phyloP scores from a whole-genome alignment of 495 filamentous ascomycete genomes.

The Parathielavia hyrcaniae region DNA sequence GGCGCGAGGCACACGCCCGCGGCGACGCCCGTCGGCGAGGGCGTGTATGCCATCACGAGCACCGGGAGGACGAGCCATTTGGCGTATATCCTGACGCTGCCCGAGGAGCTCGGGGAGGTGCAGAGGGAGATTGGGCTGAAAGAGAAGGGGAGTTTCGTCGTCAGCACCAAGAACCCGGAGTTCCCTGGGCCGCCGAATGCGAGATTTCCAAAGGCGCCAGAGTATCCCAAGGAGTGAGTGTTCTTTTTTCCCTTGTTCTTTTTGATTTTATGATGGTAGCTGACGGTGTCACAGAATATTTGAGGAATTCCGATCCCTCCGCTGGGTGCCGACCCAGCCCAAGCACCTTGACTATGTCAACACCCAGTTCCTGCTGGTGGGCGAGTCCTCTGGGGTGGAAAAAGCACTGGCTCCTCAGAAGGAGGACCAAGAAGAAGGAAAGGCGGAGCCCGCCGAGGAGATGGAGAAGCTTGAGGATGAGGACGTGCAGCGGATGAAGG shows the following conservation, averaged over 20 bases:
- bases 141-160: conserved; percentile 67
- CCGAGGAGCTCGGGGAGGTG: conserved; percentile 59
- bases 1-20: conserved; percentile 66
- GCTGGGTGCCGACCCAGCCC: conserved; percentile 69
- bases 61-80: conserved; percentile 68
- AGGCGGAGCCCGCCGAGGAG: conserved; percentile 54
- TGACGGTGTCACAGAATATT: conserved; percentile 40
- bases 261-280: neutral
- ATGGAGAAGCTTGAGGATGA: conserved; percentile 43
- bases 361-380: conserved; percentile 77
- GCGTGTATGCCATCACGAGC: conserved; percentile 76
- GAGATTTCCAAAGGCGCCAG: conserved; percentile 56
- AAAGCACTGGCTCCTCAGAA: conserved; percentile 56
- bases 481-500: conserved; percentile 37
- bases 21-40: conserved; percentile 72
- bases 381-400: conserved; percentile 57
- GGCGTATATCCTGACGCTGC: conserved; percentile 78
- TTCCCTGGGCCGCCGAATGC: conserved; percentile 57
- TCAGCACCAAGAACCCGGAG: conserved; percentile 76
- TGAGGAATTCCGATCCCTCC: conserved; percentile 65
- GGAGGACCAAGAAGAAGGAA: conserved; percentile 49
- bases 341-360: conserved; percentile 73
- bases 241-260: neutral
- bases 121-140: conserved; percentile 71
- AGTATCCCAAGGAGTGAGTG: conserved; percentile 68